phyloP scores from a whole-genome alignment of 139 green algal genomes.

The Chara braunii region DNA sequence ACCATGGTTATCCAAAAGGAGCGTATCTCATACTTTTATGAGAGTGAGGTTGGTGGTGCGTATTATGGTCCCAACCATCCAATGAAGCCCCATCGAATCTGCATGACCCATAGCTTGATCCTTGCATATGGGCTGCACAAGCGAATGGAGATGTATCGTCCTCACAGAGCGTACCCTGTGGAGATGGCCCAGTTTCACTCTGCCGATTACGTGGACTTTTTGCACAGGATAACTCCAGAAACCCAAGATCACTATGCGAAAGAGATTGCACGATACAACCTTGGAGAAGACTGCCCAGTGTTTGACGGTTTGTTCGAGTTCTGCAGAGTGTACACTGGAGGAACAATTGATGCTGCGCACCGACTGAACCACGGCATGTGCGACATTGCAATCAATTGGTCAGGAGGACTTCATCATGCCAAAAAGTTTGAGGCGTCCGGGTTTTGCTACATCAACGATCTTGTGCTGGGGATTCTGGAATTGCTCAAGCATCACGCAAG shows the following conservation, averaged over 20 bases:
- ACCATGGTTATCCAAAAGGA: conserved; percentile 18
- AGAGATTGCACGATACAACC: conserved; percentile 60
- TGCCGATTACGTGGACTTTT: conserved; percentile 60
- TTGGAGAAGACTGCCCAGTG: conserved; percentile 84
- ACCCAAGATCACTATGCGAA: conserved; percentile 44
- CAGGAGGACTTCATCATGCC: conserved; percentile 91
- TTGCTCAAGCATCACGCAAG: conserved; percentile 87
- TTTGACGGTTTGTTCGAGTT: conserved; percentile 78
- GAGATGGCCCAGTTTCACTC: conserved; percentile 85
- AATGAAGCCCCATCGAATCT: conserved; percentile 93
- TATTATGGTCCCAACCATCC: conserved; percentile 95
- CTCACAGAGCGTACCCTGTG: conserved; percentile 60
- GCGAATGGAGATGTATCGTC: conserved; percentile 25
- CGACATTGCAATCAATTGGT: conserved; percentile 96
- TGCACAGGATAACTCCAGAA: conserved; percentile 65
- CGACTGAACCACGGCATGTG: conserved; percentile 66
- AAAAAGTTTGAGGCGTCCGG: conserved; percentile 85
- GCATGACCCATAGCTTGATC: conserved; percentile 91
- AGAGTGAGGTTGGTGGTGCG: conserved; percentile 23
- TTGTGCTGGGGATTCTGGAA: conserved; percentile 94
- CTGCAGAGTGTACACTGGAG: conserved; percentile 77
- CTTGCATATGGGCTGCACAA: conserved; percentile 84
- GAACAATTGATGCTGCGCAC: conserved; percentile 40
- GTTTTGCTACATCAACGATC: conserved; percentile 98
- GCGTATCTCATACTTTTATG: conserved; percentile 35